phyloP scores from a whole-genome alignment of 345 rosid species.

The Eucalyptus lansdowneana region DNA sequence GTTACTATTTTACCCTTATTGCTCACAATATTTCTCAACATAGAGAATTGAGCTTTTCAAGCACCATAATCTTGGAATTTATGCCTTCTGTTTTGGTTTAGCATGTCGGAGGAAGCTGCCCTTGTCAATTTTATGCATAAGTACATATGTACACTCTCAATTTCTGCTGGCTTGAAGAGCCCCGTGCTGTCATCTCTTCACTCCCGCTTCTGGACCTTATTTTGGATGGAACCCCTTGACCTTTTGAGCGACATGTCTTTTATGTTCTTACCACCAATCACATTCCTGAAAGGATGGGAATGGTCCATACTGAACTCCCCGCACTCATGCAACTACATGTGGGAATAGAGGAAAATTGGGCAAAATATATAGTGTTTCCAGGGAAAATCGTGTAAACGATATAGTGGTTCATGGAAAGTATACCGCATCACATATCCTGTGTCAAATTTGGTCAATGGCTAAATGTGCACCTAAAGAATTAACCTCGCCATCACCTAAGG shows the following conservation, averaged over 20 bases:
- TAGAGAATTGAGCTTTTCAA: background rate
- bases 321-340: background rate
- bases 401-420: background rate
- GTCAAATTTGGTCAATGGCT: background rate
- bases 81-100: background rate
- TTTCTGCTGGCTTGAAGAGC: background rate
- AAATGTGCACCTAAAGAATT: background rate
- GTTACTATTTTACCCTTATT: too few species aligned
- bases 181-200: background rate
- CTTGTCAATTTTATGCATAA: background rate
- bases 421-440: background rate
- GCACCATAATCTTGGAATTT: background rate
- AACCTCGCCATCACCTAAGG: background rate
- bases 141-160: background rate
- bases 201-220: background rate
- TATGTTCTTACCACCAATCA: background rate
- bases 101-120: background rate
- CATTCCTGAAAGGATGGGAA: background rate
- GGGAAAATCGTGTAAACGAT: background rate
- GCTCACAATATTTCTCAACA: too few species aligned
- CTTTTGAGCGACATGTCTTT: background rate
- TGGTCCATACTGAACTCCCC: background rate
- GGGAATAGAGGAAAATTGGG: background rate
- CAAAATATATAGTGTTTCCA: background rate
- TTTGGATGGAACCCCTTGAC: background rate